These are phyloP conservation scores for Geotrichum citri-aurantii DNA, from an alignment of 1,139 yeast species.

Conservation along the genomic window DNA sequence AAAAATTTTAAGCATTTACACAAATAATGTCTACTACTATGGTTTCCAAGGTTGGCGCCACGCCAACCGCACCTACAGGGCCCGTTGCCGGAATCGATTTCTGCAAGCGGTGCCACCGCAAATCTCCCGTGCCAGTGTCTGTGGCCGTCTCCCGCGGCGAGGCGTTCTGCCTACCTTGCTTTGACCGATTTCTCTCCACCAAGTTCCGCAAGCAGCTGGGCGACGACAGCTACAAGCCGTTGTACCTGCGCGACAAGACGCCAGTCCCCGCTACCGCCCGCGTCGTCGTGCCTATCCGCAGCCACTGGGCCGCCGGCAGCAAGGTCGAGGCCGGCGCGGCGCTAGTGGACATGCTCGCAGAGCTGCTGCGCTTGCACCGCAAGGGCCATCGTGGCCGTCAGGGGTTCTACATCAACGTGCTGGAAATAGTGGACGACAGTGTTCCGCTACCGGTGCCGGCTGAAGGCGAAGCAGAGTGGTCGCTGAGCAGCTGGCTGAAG, in stretches of 20 bases:
- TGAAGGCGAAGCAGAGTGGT: not conserved
- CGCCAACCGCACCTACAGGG: not conserved
- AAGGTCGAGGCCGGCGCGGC: constrained; percentile 5
- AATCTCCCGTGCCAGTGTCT: constrained; percentile 4
- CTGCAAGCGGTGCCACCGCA: constrained; percentile 14
- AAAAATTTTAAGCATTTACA: not conserved
- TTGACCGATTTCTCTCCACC: constrained; percentile 15
- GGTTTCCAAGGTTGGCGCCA: constrained; percentile 11
- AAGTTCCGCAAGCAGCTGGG: constrained; percentile 17
- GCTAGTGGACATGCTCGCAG: constrained; percentile 61
- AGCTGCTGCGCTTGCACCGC: constrained; percentile 56
- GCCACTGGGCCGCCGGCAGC: constrained; percentile 1
- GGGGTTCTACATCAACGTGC: constrained; percentile 59
- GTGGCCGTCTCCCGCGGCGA: constrained; percentile 15
- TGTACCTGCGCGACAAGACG: constrained; percentile 13
- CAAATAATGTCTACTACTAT: constrained; percentile 14
- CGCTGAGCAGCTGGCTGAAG: constrained; percentile 3
- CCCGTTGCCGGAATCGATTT: constrained; percentile 7
- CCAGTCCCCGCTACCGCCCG: constrained; percentile 9
- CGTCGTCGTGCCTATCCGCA: constrained; percentile 16
- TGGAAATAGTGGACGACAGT: constrained; percentile 42
- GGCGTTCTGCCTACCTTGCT: constrained; percentile 17
- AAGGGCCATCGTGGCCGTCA: constrained; percentile 54
- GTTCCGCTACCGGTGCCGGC: constrained; percentile 1
- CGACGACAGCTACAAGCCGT: constrained; percentile 15